These are phyloP conservation scores for Cutaneotrichosporon spelunceum DNA, from an alignment of 1,284 basidiomycete genomes.

Conservation along the genomic window DNA sequence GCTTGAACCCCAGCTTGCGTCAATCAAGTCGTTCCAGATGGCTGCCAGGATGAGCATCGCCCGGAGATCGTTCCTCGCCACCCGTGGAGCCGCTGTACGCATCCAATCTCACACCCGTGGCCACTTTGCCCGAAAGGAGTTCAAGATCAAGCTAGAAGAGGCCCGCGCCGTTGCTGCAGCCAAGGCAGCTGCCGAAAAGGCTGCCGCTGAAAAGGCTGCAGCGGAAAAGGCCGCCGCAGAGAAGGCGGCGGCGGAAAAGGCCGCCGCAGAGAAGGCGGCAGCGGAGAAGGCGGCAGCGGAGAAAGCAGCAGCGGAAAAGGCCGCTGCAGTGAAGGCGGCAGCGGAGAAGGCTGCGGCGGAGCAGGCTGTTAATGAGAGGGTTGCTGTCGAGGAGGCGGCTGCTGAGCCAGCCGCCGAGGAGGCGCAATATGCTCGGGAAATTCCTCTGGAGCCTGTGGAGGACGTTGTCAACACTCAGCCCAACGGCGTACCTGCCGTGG, in stretches of 20 bases:
- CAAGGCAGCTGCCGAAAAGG: conserved; percentile 6
- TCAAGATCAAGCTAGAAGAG: conserved; percentile 5
- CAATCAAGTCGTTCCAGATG: conserved; percentile 14
- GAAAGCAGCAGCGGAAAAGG: conserved; percentile 6
- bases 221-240: conserved; percentile 5
- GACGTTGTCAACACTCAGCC: not conserved
- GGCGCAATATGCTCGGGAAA: not conserved
- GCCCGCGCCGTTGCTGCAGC: conserved; percentile 5
- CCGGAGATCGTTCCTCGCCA: not conserved
- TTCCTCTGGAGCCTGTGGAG: not conserved
- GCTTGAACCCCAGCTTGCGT: conserved; percentile 17
- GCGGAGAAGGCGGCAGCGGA: conserved; percentile 1
- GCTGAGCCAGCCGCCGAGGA: conserved; percentile 1
- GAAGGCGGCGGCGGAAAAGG: conserved; percentile 5
- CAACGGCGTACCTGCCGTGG: not conserved
- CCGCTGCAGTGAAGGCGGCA: not conserved
- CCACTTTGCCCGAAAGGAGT: not conserved
- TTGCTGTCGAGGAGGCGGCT: conserved; percentile 3
- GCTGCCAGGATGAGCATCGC: conserved; percentile 6
- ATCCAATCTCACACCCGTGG: not conserved
- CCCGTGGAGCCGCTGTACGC: not conserved
- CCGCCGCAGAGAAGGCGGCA: not conserved
- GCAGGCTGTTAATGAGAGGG: conserved; percentile 6
- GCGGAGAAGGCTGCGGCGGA: conserved; percentile 4
- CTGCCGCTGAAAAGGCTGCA: not conserved